Percentiles rank a stretch among this genome's conserved stretches.
phyloP scores from a whole-genome alignment of 2,329 filamentous ascomycete species.

The Trichoderma harzianum region DNA sequence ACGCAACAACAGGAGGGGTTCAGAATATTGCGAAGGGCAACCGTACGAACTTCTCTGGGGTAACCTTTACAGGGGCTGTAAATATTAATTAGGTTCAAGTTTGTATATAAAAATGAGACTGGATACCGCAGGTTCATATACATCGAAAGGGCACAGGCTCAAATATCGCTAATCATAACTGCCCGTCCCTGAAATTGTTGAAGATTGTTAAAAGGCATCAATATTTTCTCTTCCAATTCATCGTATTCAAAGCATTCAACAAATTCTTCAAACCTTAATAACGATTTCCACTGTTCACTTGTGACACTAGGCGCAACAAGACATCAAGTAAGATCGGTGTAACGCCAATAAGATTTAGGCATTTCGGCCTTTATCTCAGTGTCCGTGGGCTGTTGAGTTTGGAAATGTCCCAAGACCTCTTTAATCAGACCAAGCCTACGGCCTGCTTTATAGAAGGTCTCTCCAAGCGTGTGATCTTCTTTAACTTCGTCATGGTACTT shows the following conservation, averaged over 20 bases:
- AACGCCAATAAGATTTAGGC: not conserved
- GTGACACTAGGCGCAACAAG: not conserved
- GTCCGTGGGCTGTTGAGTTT: too few relatives aligned
- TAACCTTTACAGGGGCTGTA: not conserved
- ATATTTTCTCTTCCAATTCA: not conserved
- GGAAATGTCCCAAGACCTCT: fast-evolving
- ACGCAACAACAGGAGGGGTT: not conserved
- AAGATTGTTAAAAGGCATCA: too few relatives aligned
- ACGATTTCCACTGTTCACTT: too few relatives aligned
- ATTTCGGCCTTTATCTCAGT: too few relatives aligned
- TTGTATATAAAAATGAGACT: not conserved
- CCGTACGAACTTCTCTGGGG: not conserved
- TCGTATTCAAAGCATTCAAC: not conserved
- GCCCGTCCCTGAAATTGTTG: too few relatives aligned
- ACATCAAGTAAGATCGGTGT: not conserved
- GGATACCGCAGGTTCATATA: not conserved
- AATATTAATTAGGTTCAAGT: too few relatives aligned
- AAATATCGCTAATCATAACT: too few relatives aligned
- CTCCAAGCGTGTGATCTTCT: not conserved
- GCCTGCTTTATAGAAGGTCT: not conserved
- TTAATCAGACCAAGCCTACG: not conserved
- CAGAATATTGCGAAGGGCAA: not conserved
- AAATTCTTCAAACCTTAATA: too few relatives aligned
- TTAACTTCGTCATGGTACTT: not conserved
- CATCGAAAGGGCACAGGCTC: too few relatives aligned